Percentiles rank a stretch among this genome's conserved stretches.
These are phyloP conservation scores for Lagerstroemia speciosa DNA, from an alignment of 345 rosid species.

Conservation along the genomic window DNA sequence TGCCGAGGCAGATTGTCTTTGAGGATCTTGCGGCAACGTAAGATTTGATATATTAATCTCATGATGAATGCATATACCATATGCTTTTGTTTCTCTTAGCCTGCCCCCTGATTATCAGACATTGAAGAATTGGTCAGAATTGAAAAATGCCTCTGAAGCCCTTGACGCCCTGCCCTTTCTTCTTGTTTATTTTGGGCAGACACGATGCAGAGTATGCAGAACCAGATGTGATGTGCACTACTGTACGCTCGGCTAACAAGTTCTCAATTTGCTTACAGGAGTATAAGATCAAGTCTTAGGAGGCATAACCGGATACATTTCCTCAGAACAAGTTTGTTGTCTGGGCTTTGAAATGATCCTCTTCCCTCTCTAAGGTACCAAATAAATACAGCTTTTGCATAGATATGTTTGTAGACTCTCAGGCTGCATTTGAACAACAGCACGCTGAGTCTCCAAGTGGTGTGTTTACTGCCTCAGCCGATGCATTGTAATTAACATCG, in stretches of 20 bases:
- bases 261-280: background rate
- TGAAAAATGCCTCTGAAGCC: background rate
- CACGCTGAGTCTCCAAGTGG: background rate
- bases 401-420: background rate
- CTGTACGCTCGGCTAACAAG: background rate
- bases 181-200: background rate
- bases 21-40: background rate
- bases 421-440: background rate
- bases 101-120: background rate
- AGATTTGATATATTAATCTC: background rate
- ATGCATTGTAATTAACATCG: background rate
- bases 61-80: background rate
- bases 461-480: background rate
- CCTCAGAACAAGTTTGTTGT: background rate
- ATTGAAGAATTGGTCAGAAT: background rate
- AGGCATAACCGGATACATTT: background rate
- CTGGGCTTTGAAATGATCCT: background rate
- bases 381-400: background rate
- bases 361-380: background rate
- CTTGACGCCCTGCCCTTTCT: background rate
- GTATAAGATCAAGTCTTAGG: background rate
- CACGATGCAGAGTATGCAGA: background rate
- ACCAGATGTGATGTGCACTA: background rate
- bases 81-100: background rate
- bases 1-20: background rate